Evolutionary conservation across 1,284 basidiomycete genomes (phyloP), one percentile per base, ranked within the genome.

Genomic region (Sanghuangporus sanghuang): DNA sequence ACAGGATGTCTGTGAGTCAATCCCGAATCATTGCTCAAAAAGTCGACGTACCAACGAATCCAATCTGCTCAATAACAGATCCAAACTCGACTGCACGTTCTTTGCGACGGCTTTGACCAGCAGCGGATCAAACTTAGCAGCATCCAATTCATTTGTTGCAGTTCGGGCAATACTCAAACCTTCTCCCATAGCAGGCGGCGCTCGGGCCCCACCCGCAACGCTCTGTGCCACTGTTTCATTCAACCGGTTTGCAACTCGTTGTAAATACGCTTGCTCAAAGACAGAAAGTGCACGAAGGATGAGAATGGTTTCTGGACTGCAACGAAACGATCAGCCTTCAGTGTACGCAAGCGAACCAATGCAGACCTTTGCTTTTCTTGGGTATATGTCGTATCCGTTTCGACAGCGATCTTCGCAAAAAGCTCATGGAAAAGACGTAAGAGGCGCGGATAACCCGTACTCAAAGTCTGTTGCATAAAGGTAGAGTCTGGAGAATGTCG

Each of bases 371-470:
- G 96, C 59, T 90, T 83, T 6, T 83, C 80, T 57, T 86, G 82
- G 0, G 86, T 89, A 73, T 98, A 98, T 3, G 92, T 79, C 0
- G 96, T 96, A 72, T 98, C 95, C 0, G 96, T 97, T 70, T 97
- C 92, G 4, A 97, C 89, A 0, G 93, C 86, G 57, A 98, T 95
- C 73, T 95, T 95, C 18, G 90, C 87, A 72, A 98, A 98, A 75
- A 98, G 96, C 48, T 95, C 94, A 62, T 98, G 95, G 74, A 98
- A 95, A 11, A 97, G 80, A 12, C 96, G 85, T 6, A 98, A 74
- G 3, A 98, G 78, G 57, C 85, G 84, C 1, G 94, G 92, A 75
- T 98, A 98, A 21, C 92, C 90, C 2, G 84, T 79, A 69, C 89
- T 88, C 23, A 98, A 78, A 2, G 93, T 91, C 72, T 95, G 93